A percentile compares a stretch with the other conserved stretches of the same genome.
phyloP scores from a whole-genome alignment of 257 asterid species.

The Leptodermis oblonga region DNA sequence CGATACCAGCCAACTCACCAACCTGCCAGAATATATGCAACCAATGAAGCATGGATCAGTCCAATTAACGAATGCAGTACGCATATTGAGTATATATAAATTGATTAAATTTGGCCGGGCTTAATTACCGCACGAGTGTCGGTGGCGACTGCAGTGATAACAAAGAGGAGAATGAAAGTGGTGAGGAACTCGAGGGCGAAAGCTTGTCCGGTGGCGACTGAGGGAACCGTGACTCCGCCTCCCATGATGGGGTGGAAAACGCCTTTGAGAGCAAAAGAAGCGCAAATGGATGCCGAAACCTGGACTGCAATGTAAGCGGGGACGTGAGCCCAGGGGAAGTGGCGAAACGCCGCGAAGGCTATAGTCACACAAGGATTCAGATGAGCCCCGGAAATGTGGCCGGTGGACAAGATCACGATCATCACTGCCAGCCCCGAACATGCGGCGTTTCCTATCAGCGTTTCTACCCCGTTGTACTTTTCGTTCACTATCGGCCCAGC shows the following conservation, averaged over 20 bases:
- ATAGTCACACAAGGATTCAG: conserved; percentile 80
- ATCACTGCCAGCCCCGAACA: conserved; percentile 84
- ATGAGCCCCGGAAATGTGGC: conserved; percentile 95
- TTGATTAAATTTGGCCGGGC: too few species aligned
- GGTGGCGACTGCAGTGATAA: conserved; percentile 88
- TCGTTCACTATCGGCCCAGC: conserved; percentile 92
- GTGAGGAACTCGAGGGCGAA: conserved; percentile 85
- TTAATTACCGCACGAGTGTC: conserved; percentile 92
- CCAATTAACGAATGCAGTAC: too few species aligned
- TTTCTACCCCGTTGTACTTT: conserved; percentile 62
- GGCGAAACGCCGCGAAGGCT: conserved; percentile 85
- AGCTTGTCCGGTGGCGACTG: conserved; percentile 69
- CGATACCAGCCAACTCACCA: conserved; percentile 69
- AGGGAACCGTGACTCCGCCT: conserved; percentile 84
- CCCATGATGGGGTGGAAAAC: conserved; percentile 67
- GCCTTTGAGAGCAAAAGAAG: conserved; percentile 81
- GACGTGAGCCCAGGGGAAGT: conserved; percentile 85
- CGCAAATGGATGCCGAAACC: conserved; percentile 82
- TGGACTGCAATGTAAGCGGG: conserved; percentile 84
- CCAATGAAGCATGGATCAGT: too few species aligned
- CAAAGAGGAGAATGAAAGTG: conserved; percentile 73
- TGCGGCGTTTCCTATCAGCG: conserved; percentile 73
- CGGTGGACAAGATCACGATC: conserved; percentile 85
- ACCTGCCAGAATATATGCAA: too few species aligned
- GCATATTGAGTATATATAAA: too few species aligned